Conservation (phyloP, 2,329 filamentous ascomycete genomes). For the Neurospora crassa region DNA sequence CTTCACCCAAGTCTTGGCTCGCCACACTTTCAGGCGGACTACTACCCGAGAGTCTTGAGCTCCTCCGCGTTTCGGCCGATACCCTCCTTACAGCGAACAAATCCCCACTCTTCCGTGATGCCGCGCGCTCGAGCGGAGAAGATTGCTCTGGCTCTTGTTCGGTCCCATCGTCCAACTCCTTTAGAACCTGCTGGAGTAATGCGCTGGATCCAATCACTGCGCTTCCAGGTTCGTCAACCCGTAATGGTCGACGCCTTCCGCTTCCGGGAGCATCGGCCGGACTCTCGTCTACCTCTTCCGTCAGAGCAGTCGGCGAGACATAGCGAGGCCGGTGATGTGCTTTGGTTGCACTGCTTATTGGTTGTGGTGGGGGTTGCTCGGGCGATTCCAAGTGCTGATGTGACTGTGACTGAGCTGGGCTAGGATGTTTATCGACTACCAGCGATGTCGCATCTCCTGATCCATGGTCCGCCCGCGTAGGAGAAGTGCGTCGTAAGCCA, state of each 20-base stretch:
- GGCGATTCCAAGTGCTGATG: slow-evolving; percentile 4
- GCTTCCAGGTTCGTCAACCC: slow-evolving; percentile 23
- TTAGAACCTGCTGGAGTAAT: slow-evolving; percentile 33
- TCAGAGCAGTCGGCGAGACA: slow-evolving; percentile 1
- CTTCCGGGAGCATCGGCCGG: slow-evolving; percentile 46
- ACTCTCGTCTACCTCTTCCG: slow-evolving; percentile 42
- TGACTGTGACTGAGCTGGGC: slow-evolving; percentile 2
- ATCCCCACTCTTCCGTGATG: slow-evolving; percentile 7
- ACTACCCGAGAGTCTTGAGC: not conserved
- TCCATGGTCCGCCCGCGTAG: not conserved
- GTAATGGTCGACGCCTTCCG: slow-evolving; percentile 36
- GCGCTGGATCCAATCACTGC: slow-evolving; percentile 26
- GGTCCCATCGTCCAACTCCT: slow-evolving; percentile 16
- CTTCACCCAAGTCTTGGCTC: not conserved
- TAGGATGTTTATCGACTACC: not conserved
- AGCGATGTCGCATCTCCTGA: not conserved
- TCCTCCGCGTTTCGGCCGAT: slow-evolving; percentile 3
- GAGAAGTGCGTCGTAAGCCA: not conserved
- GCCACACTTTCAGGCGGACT: not conserved
- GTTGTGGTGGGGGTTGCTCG: not conserved
- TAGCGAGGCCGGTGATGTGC: not conserved
- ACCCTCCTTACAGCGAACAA: not conserved
- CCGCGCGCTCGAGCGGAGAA: slow-evolving; percentile 16
- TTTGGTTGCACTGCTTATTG: not conserved
- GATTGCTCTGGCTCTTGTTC: slow-evolving; percentile 23